Percentiles rank a stretch among this genome's conserved stretches.
These are phyloP conservation scores for Calamus simplicifolius DNA, from an alignment of 176 grass and related monocot genomes.

Conservation along the genomic window DNA sequence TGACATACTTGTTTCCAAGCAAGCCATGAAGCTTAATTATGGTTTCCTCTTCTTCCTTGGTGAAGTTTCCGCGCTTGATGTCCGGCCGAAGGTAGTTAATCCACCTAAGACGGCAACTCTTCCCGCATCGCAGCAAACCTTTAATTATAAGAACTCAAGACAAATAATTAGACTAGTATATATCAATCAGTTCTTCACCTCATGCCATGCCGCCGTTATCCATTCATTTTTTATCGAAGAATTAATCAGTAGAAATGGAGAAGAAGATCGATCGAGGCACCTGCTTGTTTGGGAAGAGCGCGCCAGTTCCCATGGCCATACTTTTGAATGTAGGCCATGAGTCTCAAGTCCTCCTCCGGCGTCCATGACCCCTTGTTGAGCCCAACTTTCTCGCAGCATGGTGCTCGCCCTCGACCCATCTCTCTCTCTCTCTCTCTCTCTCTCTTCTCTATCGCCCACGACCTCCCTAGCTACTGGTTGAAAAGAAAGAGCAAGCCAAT, in stretches of 20 bases:
- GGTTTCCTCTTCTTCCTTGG: constrained; percentile 59
- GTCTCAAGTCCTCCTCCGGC: constrained; percentile 73
- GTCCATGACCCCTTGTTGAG: constrained; percentile 89
- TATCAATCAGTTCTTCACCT: no score
- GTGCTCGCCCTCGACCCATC: constrained; percentile 70
- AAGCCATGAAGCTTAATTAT: constrained; percentile 61
- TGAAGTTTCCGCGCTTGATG: constrained; percentile 89
- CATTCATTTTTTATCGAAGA: neutral
- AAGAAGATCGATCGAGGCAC: constrained; percentile 24
- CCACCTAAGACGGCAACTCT: constrained; percentile 87
- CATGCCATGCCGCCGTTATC: no score
- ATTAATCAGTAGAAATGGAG: neutral
- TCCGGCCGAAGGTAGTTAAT: constrained; percentile 94
- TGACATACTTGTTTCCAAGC: constrained; percentile 90
- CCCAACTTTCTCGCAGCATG: constrained; percentile 84
- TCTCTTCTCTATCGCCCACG: neutral
- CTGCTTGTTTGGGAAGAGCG: constrained; percentile 74
- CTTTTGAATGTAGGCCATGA: constrained; percentile 68
- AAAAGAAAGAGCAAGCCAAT: neutral
- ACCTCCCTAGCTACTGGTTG: neutral
- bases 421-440: neutral
- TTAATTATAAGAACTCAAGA: neutral
- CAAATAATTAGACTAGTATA: neutral
- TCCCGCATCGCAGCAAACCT: constrained; percentile 88
- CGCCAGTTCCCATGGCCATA: constrained; percentile 87